Percentiles rank a stretch among this genome's conserved stretches.
phyloP scores from a whole-genome alignment of 768 basidiomycete genomes.

The Agaricus sinodeliciosus region DNA sequence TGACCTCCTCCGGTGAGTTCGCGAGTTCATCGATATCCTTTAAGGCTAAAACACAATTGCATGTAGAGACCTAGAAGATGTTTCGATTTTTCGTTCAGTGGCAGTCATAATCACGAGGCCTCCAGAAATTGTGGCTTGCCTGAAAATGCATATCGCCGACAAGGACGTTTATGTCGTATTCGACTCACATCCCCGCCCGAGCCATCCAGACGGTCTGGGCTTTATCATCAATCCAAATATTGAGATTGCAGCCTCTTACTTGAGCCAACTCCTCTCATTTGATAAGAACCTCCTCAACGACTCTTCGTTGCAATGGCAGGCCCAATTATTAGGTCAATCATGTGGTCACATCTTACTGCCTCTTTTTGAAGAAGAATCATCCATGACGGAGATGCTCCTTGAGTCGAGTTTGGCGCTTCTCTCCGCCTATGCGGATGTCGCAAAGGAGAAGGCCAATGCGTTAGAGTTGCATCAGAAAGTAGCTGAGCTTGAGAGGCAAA shows the following conservation, averaged over 20 bases:
- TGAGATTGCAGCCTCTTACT: slow-evolving; percentile 33
- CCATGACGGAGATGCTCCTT: slow-evolving; percentile 6
- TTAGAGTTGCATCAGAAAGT: slow-evolving; percentile 5
- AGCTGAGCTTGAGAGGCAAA: slow-evolving; percentile 5
- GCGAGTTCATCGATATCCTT: neutral
- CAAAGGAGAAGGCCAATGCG: neutral
- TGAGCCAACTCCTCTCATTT: slow-evolving; percentile 41
- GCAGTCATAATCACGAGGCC: slow-evolving; percentile 60
- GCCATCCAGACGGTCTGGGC: slow-evolving; percentile 54
- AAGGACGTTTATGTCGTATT: slow-evolving; percentile 50
- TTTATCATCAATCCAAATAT: slow-evolving; percentile 46
- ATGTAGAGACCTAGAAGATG: slow-evolving; percentile 22
- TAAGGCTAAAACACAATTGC: neutral
- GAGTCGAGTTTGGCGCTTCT: slow-evolving; percentile 9
- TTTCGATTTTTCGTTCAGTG: slow-evolving; percentile 17
- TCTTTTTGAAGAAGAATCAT: slow-evolving; percentile 6
- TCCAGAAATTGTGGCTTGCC: slow-evolving; percentile 59
- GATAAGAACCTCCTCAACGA: slow-evolving; percentile 39
- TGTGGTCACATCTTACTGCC: slow-evolving; percentile 52
- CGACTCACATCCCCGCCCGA: slow-evolving; percentile 60
- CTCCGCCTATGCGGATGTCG: slow-evolving; percentile 7
- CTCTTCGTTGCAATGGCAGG: slow-evolving; percentile 51
- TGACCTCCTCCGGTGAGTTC: slow-evolving; percentile 27
- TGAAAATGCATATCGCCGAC: slow-evolving; percentile 26
- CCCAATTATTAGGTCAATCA: slow-evolving; percentile 53